phyloP scores from a whole-genome alignment of 73 alveolate genomes.

The Tetrahymena thermophila region DNA sequence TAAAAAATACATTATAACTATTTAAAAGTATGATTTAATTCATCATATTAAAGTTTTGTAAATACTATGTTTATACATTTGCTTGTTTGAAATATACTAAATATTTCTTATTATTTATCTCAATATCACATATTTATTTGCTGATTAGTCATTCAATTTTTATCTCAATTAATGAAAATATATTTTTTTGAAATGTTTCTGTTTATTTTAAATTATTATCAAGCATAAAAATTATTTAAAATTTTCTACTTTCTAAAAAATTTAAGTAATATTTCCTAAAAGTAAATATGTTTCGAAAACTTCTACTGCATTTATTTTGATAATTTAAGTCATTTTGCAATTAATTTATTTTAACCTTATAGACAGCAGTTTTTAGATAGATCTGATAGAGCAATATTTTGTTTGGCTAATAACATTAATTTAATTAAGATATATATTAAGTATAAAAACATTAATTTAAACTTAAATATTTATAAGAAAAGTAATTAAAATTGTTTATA shows the following conservation, averaged over 20 bases:
- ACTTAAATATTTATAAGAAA: background rate
- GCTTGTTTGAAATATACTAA: background rate
- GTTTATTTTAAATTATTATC: too few species aligned
- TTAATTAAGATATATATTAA: background rate
- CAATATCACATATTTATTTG: too few species aligned
- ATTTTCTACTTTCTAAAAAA: too few species aligned
- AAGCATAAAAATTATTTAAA: too few species aligned
- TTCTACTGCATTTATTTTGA: background rate
- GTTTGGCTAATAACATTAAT: background rate
- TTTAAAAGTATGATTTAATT: too few species aligned
- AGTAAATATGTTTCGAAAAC: background rate
- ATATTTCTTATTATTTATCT: too few species aligned
- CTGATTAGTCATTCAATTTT: too few species aligned
- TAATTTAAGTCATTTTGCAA: background rate
- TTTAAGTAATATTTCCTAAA: background rate
- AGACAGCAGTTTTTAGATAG: background rate
- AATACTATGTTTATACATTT: too few species aligned
- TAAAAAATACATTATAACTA: too few species aligned
- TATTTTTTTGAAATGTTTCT: too few species aligned
- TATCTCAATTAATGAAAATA: too few species aligned
- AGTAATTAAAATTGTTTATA: background rate
- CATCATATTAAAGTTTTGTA: background rate
- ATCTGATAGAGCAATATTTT: background rate
- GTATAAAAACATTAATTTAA: background rate
- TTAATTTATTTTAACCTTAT: background rate